Base-by-base conservation (phyloP, 192 early-diverging fungal genomes). In the Irineochytrium annulatum region DNA sequence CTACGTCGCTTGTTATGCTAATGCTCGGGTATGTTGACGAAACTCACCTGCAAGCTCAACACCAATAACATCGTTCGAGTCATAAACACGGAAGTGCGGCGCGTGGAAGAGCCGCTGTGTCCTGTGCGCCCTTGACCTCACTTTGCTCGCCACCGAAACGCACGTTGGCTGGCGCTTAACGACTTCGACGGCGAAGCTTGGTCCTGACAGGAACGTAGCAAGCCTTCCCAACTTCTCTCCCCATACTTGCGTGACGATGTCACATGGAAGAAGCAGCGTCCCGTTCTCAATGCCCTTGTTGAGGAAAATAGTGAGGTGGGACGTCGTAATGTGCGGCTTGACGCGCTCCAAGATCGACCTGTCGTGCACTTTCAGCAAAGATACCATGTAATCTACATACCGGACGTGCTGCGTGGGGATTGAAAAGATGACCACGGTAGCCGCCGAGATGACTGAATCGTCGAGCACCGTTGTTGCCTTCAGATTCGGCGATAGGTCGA, bases 241-340 rank as follows among this genome's bases (percentile, higher is more conserved):
- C 32, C 73, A 62, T 2, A 70, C 70, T 35, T 77, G 68, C 19
- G 52, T 32, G 26, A 71, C 58, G 37, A 80, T 78, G 22, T 80
- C 73, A 62, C 48, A 59, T 8, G 78, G 78, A 30, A 80, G 66
- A 32, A 39, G 44, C 6, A 45, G 35, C 3, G 76, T 54, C 14
- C 55, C n/a, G 31, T 63, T 70, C 52, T 80, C 78, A 34, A 80
- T 80, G 27, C 78, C 78, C 60, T 80, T 80, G 69, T 80, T 80
- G 51, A 76, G 70, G 54, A 77, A 77, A 48, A 80, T 77, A 14
- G 79, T 57, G 26, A 80, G 70, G 46, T 80, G 76, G 44, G 63
- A 26, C 5, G 43, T 28, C 2, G 46, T 48, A 27, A 79, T 17
- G 52, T 53, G 58, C 8, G 66, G 72, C 41, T 77, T 75, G 28